Evolutionary conservation across 805 yeast genomes (phyloP).

Genomic region (Starmera quercuum): DNA sequence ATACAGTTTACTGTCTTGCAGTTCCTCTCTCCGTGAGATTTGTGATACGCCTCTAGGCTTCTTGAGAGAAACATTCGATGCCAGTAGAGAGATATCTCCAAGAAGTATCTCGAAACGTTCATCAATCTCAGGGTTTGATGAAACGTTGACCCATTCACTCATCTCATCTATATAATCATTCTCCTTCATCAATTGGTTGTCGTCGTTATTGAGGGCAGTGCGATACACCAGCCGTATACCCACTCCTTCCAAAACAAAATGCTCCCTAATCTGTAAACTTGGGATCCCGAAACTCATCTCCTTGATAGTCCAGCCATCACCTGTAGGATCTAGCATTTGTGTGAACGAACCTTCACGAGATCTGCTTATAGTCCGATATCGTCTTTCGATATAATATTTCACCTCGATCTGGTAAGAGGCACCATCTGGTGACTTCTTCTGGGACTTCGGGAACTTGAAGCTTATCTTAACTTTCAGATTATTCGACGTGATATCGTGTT

Average conservation of each 20-base stretch:
- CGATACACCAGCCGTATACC: conserved; percentile 14
- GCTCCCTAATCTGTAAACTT: conserved; percentile 14
- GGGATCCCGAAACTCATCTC: conserved; percentile 13
- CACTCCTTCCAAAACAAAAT: conserved; percentile 15
- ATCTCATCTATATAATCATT: conserved; percentile 4
- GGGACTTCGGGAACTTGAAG: conserved; percentile 18
- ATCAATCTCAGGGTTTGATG: conserved; percentile 8
- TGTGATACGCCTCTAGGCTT: not conserved
- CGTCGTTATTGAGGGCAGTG: conserved; percentile 3
- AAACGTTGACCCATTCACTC: conserved; percentile 19
- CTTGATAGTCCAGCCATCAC: conserved; percentile 12
- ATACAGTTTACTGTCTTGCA: conserved; percentile 7
- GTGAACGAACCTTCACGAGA: conserved; percentile 23
- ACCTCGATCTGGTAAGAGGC: conserved; percentile 25
- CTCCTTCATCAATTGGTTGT: conserved; percentile 1
- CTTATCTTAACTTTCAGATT: conserved; percentile 12
- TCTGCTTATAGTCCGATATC: conserved; percentile 20
- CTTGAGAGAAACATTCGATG: conserved; percentile 7
- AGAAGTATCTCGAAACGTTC: conserved; percentile 11
- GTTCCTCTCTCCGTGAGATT: conserved; percentile 3
- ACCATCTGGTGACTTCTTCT: conserved; percentile 10
- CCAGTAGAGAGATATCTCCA: conserved; percentile 13
- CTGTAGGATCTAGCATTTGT: conserved; percentile 22
- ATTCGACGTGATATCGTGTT: conserved; percentile 16
- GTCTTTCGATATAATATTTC: conserved; percentile 25